Evolutionary conservation across 306 rosid species (phyloP).

Genomic region (Prunus mira): DNA sequence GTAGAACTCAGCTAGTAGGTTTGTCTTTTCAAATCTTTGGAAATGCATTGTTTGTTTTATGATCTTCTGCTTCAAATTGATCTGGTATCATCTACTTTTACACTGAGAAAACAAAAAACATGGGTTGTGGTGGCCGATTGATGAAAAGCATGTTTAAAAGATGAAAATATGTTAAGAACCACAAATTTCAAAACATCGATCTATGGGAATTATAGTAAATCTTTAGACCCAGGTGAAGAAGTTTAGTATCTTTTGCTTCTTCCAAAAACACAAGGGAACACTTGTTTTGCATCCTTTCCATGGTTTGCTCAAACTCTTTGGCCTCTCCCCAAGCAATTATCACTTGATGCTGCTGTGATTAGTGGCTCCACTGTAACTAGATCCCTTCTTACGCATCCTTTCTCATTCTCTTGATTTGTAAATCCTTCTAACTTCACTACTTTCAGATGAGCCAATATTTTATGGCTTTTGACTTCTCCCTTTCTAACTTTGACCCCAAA

Average conservation of each 20-base stretch:
- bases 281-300: background rate
- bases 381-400: background rate
- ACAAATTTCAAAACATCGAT: background rate
- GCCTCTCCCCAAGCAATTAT: conserved; percentile 13
- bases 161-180: background rate
- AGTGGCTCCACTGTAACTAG: conserved; percentile 32
- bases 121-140: background rate
- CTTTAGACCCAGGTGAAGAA: background rate
- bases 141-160: background rate
- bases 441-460: conserved; percentile 36
- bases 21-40: background rate
- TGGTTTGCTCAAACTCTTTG: too few relatives aligned
- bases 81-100: background rate
- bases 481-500: too few relatives aligned
- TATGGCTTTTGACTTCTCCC: conserved; percentile 14
- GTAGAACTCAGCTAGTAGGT: background rate
- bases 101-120: background rate
- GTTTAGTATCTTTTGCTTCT: background rate
- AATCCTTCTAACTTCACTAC: conserved; percentile 46
- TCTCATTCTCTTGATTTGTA: conserved; percentile 30
- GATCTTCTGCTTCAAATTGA: background rate
- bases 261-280: background rate
- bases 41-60: background rate
- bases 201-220: background rate
- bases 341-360: conserved; percentile 36